Conservation (phyloP, 1,284 basidiomycete species). For the Heimioporus retisporus region DNA sequence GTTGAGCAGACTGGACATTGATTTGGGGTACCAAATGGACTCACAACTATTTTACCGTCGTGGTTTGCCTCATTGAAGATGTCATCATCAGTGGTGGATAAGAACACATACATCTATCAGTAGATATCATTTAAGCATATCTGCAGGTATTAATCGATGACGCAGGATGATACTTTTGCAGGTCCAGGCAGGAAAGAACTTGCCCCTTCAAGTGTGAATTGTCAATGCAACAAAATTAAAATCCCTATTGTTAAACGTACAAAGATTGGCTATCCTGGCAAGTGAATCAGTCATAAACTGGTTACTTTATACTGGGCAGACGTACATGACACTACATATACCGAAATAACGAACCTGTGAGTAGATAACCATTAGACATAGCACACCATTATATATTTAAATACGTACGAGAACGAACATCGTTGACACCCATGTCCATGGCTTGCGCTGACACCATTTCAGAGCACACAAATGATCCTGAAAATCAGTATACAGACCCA, state of each 20-base stretch:
- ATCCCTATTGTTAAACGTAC: no score
- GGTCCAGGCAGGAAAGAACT: background rate
- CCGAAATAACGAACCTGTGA: background rate
- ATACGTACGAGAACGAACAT: background rate
- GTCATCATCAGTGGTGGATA: background rate
- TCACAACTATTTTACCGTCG: background rate
- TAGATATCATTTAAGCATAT: background rate
- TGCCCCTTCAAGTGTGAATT: background rate
- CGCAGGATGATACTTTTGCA: background rate
- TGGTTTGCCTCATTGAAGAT: background rate
- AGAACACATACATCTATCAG: background rate
- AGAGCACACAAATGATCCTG: background rate
- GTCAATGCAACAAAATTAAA: no score
- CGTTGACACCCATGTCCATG: background rate
- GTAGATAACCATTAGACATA: background rate
- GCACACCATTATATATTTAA: background rate
- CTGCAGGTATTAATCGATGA: background rate
- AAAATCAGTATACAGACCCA: no score
- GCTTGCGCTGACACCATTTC: background rate
- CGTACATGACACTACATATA: background rate
- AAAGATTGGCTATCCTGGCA: background rate
- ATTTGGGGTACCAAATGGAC: background rate
- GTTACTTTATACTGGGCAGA: background rate
- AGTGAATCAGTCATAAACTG: background rate
- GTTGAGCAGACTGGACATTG: background rate